phyloP scores from a whole-genome alignment of 2,329 filamentous ascomycete species.

The Fusarium denticulatum region DNA sequence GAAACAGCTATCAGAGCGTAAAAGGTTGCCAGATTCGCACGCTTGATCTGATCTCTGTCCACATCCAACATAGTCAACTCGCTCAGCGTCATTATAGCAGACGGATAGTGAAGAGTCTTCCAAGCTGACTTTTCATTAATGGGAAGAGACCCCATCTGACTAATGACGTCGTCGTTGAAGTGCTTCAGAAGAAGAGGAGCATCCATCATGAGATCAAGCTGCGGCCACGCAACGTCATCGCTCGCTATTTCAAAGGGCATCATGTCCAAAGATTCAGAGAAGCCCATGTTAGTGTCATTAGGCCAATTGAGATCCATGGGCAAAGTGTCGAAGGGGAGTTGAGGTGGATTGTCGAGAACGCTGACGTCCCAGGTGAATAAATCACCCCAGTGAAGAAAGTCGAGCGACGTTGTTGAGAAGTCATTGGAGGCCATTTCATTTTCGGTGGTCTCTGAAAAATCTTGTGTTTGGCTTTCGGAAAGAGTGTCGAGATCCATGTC shows the following conservation, averaged over 20 bases:
- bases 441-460: not conserved
- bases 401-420: not conserved
- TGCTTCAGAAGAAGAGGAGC: slow-evolving; percentile 27
- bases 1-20: slow-evolving; percentile 36
- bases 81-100: slow-evolving; percentile 34
- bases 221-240: slow-evolving; percentile 21
- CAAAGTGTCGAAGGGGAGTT: slow-evolving; percentile 7
- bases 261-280: slow-evolving; percentile 11
- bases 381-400: slow-evolving; percentile 36
- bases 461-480: slow-evolving; percentile 5
- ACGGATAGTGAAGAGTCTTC: slow-evolving; percentile 33
- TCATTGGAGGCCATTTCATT: not conserved
- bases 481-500: slow-evolving; percentile 22
- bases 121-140: slow-evolving; percentile 39
- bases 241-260: not conserved
- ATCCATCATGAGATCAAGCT: slow-evolving; percentile 32
- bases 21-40: slow-evolving; percentile 29
- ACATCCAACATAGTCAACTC: slow-evolving; percentile 32
- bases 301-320: slow-evolving; percentile 26
- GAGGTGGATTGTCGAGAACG: slow-evolving; percentile 26
- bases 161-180: slow-evolving; percentile 39
- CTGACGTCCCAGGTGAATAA: slow-evolving; percentile 38
- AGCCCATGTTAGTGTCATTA: not conserved
- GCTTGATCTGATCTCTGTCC: slow-evolving; percentile 27
- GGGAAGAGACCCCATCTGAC: slow-evolving; percentile 36